Conservation (phyloP, 1,284 basidiomycete species). For the Hemileccinum hortonii region DNA sequence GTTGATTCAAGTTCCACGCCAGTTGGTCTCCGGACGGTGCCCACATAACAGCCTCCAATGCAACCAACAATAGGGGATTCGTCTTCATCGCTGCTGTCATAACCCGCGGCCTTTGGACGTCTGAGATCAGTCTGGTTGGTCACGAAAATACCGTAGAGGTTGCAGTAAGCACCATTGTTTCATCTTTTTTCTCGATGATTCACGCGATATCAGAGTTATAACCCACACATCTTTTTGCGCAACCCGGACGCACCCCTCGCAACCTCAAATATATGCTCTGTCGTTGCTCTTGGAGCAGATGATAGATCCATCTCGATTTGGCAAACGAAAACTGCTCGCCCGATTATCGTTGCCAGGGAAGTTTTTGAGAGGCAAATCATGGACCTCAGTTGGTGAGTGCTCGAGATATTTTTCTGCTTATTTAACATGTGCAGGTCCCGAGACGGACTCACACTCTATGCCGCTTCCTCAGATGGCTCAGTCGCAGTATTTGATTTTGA, state of each 20-base stretch:
- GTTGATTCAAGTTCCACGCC: conserved; percentile 1
- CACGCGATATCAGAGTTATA: conserved; percentile 67
- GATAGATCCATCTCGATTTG: conserved; percentile 88
- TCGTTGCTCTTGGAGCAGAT: conserved; percentile 89
- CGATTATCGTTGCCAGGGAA: conserved; percentile 89
- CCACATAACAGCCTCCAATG: conserved; percentile 94
- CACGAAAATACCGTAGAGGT: conserved; percentile 99
- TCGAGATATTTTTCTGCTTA: not conserved
- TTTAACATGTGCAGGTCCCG: conserved; percentile 60
- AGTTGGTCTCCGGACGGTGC: conserved; percentile 99
- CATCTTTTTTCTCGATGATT: conserved; percentile 15
- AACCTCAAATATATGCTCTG: conserved; percentile 77
- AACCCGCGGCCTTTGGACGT: conserved; percentile 82
- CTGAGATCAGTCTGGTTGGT: conserved; percentile 91
- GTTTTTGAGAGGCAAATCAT: conserved; percentile 94
- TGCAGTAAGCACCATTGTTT: conserved; percentile 55
- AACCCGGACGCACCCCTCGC: conserved; percentile 62
- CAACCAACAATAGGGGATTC: conserved; percentile 92
- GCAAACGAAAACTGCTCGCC: conserved; percentile 88
- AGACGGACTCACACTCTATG: conserved; percentile 91
- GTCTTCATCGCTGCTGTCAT: conserved; percentile 98
- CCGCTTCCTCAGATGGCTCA: conserved; percentile 94
- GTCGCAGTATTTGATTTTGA: conserved; percentile 87
- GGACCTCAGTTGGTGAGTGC: conserved; percentile 87
- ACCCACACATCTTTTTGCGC: conserved; percentile 87